Evolutionary conservation across 495 filamentous ascomycete genomes (phyloP), one percentile per base, ranked within the genome.

Genomic region (Aspergillus nanangensis): DNA sequence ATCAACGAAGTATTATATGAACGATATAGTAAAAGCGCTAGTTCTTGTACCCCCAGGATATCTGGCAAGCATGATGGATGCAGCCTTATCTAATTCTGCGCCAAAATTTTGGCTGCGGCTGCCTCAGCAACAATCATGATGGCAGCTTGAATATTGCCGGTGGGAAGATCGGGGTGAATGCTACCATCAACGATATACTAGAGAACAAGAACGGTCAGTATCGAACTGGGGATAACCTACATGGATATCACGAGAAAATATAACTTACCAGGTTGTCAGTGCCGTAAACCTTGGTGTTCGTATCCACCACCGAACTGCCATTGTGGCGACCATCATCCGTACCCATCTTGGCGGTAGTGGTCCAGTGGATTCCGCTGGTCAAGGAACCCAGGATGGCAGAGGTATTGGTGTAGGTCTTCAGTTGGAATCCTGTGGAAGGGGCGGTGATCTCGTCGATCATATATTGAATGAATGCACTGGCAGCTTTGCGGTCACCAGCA

Each of bases 311-410:
- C 5, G 75, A 61, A 4, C 76, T 74, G 29, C 83, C 82, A 17
- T 65, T 67, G 43, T 66, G 63, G 20, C 80, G 72, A 17, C 83
- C 83, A 50, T 81, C 79, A 56, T 84, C 78, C 22, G 64, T 60
- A 31, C 82, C 82, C 38, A 86, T 63, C 68, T 83, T 87, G 34
- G 69, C 65, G 24, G 71, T 77, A 22, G 75, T 76, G 50, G 85
- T 74, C 82, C 84, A 89, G 73, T 89, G 86, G 63, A 84, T 88
- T 47, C 83, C 68, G 23, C 80, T 69, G 18, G 79, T 78, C 10
- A 51, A 38, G 14, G 51, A 41, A 2, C 60, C 49, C 39, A 76
- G 74, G 23, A 76, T 69, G 31, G 77, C 61, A 51, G 79, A 77
- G 40, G 52, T 50, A 34, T 79, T 72, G 27, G 82, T 74, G 56